These are phyloP conservation scores for Clarireedia hainanense DNA, from an alignment of 2,329 filamentous ascomycete species.

Conservation along the genomic window DNA sequence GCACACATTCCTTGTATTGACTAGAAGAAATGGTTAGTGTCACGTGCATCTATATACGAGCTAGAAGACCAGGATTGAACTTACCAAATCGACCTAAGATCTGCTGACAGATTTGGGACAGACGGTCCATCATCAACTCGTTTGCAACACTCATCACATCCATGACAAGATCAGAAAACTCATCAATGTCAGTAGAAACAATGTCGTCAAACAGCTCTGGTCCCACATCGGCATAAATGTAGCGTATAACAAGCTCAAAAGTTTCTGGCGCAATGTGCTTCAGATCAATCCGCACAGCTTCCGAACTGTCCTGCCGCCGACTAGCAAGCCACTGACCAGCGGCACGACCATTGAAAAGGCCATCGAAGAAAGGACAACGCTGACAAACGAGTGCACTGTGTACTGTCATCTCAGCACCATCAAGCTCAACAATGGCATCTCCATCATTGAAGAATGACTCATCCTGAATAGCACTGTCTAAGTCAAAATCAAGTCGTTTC, in stretches of 20 bases:
- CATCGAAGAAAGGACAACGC: constrained; percentile 86
- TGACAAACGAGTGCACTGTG: constrained; percentile 76
- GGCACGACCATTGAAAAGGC: constrained; percentile 82
- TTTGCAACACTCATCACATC: constrained; percentile 87
- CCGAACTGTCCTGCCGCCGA: constrained; percentile 46
- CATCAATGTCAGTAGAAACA: constrained; percentile 63
- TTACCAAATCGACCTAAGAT: constrained; percentile 69
- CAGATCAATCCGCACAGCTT: constrained; percentile 65
- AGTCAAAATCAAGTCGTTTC: constrained; percentile 58
- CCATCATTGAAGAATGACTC: constrained; percentile 66
- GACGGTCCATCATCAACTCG: constrained; percentile 87
- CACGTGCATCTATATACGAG: background rate
- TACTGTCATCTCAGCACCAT: constrained; percentile 60
- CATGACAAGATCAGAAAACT: constrained; percentile 81
- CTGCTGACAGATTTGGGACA: constrained; percentile 84
- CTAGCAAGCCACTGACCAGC: constrained; percentile 74
- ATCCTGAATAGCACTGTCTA: constrained; percentile 62
- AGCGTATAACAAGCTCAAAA: constrained; percentile 71
- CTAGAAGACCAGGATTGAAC: constrained; percentile 19
- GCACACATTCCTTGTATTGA: constrained; percentile 80
- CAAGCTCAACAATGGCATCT: constrained; percentile 72
- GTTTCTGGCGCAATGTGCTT: constrained; percentile 67
- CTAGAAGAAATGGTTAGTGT: constrained; percentile 31
- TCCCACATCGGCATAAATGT: constrained; percentile 78
- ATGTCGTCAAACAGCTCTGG: constrained; percentile 75